Conservation (phyloP, 2,329 filamentous ascomycete genomes). For the Didymellaceae sp. region DNA sequence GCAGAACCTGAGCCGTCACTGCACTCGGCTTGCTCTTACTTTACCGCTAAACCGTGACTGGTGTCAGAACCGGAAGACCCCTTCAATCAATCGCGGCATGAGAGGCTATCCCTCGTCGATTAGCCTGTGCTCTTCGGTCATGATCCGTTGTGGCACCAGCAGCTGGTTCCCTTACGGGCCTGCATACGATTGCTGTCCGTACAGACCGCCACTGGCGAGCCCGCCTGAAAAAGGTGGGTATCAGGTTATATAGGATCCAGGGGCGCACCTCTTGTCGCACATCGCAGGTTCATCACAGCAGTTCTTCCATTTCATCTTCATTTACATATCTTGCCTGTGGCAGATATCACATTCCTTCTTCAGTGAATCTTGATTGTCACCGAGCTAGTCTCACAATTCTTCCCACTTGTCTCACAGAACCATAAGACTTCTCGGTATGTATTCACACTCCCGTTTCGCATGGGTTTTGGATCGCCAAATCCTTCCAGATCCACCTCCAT, state of each 20-base stretch:
- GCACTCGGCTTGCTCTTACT: constrained; percentile 26
- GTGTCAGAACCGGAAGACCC: constrained; percentile 28
- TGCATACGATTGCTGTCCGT: constrained; percentile 22
- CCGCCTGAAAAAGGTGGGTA: constrained; percentile 21
- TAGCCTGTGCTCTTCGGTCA: constrained; percentile 32
- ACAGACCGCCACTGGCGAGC: constrained; percentile 26
- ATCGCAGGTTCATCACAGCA: constrained; percentile 33
- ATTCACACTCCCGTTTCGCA: constrained; percentile 9
- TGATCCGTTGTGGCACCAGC: constrained; percentile 38
- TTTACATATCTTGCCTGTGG: constrained; percentile 45
- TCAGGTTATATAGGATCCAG: constrained; percentile 34
- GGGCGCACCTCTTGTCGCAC: constrained; percentile 25
- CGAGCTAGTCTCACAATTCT: constrained; percentile 32
- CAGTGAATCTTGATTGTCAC: constrained; percentile 25
- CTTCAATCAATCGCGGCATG: constrained; percentile 32
- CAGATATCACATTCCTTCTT: constrained; percentile 45
- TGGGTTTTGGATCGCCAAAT: constrained; percentile 2
- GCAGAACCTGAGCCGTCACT: constrained; percentile 17
- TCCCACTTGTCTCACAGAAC: constrained; percentile 4
- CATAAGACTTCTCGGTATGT: constrained; percentile 17
- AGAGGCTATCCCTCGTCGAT: constrained; percentile 30
- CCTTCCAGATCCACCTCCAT: background rate
- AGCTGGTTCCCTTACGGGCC: constrained; percentile 23
- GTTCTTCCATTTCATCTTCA: constrained; percentile 30
- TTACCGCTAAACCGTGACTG: constrained; percentile 36